Conservation (phyloP, 371 early-diverging fungal species). For the Lichtheimia hyalospora region DNA sequence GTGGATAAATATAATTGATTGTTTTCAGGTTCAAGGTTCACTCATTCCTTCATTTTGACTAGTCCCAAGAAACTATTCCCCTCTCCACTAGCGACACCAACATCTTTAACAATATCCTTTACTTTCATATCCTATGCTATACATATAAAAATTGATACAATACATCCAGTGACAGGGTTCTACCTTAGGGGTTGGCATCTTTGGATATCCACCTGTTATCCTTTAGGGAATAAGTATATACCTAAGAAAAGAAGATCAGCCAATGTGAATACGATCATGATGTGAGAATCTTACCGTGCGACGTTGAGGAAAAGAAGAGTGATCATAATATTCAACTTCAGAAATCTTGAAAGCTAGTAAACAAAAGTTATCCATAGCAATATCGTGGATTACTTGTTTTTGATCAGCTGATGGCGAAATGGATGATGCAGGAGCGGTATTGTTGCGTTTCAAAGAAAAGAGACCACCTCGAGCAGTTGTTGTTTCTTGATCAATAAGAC, state of each 20-base stretch:
- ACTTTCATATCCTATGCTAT: too few relatives aligned
- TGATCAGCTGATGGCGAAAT: constrained; percentile 2
- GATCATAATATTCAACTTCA: constrained; percentile 64
- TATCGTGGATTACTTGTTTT: constrained; percentile 53
- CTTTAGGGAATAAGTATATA: constrained; percentile 17
- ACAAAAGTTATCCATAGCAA: constrained; percentile 77
- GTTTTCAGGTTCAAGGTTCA: too few relatives aligned
- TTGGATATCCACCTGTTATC: constrained; percentile 14
- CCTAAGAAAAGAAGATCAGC: not conserved
- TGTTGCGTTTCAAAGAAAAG: constrained; percentile 1
- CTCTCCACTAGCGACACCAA: too few relatives aligned
- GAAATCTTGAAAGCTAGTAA: constrained; percentile 66
- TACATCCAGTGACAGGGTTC: not conserved
- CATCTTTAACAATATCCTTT: too few relatives aligned
- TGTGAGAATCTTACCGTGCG: constrained; percentile 41
- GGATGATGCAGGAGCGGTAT: not conserved
- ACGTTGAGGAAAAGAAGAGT: constrained; percentile 50
- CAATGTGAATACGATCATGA: not conserved
- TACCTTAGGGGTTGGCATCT: constrained; percentile 20
- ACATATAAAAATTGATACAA: too few relatives aligned
- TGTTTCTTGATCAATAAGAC: constrained; percentile 18
- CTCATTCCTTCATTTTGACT: too few relatives aligned
- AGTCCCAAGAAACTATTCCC: too few relatives aligned
- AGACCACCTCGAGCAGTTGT: constrained; percentile 9
- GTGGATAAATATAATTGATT: too few relatives aligned